phyloP scores from a whole-genome alignment of 2,329 filamentous ascomycete genomes.

The Epichloe hybrida region DNA sequence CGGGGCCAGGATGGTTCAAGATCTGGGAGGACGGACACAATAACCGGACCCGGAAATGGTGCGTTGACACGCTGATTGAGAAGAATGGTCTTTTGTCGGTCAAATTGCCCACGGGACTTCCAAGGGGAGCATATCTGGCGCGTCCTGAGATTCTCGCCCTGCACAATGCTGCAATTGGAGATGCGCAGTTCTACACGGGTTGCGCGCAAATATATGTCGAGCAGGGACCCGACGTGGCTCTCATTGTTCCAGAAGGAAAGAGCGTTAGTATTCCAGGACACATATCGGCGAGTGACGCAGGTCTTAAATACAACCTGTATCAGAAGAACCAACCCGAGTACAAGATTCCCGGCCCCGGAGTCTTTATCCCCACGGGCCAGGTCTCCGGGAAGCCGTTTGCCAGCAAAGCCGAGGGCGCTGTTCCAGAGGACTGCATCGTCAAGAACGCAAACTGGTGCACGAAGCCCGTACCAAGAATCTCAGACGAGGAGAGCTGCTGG shows the following conservation, averaged over 20 bases:
- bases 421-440: conserved; percentile 43
- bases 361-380: conserved; percentile 29
- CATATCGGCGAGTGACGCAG: conserved; percentile 37
- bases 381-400: conserved; percentile 7
- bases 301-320: conserved; percentile 54
- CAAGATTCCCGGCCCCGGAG: conserved; percentile 40
- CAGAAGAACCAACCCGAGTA: conserved; percentile 29
- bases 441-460: conserved; percentile 65
- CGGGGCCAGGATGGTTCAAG: conserved; percentile 65
- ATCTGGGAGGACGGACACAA: conserved; percentile 59
- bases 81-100: conserved; percentile 52
- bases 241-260: conserved; percentile 18
- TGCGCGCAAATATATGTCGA: conserved; percentile 59
- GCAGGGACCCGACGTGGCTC: conserved; percentile 27
- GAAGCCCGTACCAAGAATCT: conserved; percentile 44
- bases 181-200: conserved; percentile 61
- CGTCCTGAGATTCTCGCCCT: conserved; percentile 58
- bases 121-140: conserved; percentile 56
- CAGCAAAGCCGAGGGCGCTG: conserved; percentile 27
- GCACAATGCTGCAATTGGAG: conserved; percentile 42
- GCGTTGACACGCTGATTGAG: conserved; percentile 53
- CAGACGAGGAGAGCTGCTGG: conserved; percentile 46
- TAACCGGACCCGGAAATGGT: conserved; percentile 43
- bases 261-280: conserved; percentile 53
- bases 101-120: conserved; percentile 45